phyloP scores from a whole-genome alignment of 176 grass and related monocot genomes.

The Areca catechu region DNA sequence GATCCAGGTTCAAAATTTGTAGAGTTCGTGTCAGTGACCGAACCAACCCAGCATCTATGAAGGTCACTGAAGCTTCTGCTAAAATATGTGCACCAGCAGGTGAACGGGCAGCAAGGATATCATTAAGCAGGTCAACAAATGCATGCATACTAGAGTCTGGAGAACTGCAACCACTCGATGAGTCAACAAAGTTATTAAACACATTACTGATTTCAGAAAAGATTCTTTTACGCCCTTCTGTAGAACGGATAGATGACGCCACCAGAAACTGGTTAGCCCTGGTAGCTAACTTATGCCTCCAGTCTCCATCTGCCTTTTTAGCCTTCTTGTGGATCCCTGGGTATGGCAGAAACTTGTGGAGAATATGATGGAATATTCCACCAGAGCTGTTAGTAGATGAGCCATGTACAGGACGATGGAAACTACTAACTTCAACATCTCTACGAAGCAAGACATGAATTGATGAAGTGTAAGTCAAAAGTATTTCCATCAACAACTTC shows the following conservation, averaged over 20 bases:
- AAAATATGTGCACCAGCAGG: constrained; percentile 79
- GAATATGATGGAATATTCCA: constrained; percentile 70
- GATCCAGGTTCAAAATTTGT: constrained; percentile 79
- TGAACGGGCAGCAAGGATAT: constrained; percentile 92
- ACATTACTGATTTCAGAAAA: constrained; percentile 74
- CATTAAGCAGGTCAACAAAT: constrained; percentile 85
- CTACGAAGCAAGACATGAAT: constrained; percentile 82
- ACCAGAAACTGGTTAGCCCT: constrained; percentile 93
- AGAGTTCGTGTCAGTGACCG: constrained; percentile 53
- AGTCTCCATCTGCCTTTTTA: constrained; percentile 79
- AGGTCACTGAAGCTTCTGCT: constrained; percentile 75
- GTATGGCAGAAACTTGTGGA: constrained; percentile 74
- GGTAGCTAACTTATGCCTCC: constrained; percentile 81
- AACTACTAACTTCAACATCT: constrained; percentile 63
- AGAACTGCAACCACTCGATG: constrained; percentile 35
- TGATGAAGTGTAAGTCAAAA: constrained; percentile 85
- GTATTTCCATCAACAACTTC: constrained; percentile 83
- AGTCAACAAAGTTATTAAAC: constrained; percentile 56
- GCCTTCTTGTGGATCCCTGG: constrained; percentile 80
- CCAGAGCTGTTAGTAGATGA: constrained; percentile 26
- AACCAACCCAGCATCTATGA: constrained; percentile 86
- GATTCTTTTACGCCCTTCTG: constrained; percentile 79
- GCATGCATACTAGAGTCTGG: constrained; percentile 62
- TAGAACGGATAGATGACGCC: constrained; percentile 83
- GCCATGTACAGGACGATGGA: constrained; percentile 25